Conservation (phyloP, 169 alveolate genomes). For the Cryptosporidium felis region DNA sequence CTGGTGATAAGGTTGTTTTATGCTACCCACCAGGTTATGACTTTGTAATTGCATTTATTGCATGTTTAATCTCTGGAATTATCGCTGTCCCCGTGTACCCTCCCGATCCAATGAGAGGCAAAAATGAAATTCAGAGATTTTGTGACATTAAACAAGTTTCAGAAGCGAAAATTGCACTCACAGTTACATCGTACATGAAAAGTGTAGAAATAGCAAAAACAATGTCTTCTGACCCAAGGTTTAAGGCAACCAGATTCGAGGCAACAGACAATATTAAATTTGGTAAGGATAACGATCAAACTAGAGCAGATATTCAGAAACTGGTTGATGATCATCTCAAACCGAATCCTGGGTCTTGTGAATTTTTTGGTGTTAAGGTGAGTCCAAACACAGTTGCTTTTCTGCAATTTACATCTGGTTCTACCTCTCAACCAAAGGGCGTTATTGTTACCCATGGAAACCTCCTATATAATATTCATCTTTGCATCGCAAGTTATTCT, state of each 20-base stretch:
- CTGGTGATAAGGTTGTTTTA: constrained; percentile 74
- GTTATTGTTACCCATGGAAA: constrained; percentile 73
- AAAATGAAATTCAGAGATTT: constrained; percentile 76
- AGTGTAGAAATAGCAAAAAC: constrained; percentile 48
- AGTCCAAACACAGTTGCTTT: constrained; percentile 69
- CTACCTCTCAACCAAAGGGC: constrained; percentile 76
- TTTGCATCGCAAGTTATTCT: constrained; percentile 42
- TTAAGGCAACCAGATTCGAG: constrained; percentile 1
- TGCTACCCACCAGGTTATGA: constrained; percentile 72
- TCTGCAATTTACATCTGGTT: constrained; percentile 76
- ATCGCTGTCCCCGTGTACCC: constrained; percentile 81
- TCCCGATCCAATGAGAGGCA: constrained; percentile 78
- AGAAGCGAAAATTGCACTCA: constrained; percentile 70
- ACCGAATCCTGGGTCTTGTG: background rate
- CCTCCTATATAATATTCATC: constrained; percentile 71
- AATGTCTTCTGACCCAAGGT: constrained; percentile 55
- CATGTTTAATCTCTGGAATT: constrained; percentile 76
- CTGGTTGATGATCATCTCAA: constrained; percentile 11
- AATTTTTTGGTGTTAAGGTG: constrained; percentile 12
- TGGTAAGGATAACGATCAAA: background rate
- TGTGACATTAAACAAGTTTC: constrained; percentile 77
- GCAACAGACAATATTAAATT: constrained; percentile 55
- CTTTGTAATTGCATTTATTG: constrained; percentile 74
- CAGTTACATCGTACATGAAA: constrained; percentile 62
- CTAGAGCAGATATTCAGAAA: background rate